Evolutionary conservation across 176 grass and related monocot genomes (phyloP).

Genomic region (Oryza punctata): DNA sequence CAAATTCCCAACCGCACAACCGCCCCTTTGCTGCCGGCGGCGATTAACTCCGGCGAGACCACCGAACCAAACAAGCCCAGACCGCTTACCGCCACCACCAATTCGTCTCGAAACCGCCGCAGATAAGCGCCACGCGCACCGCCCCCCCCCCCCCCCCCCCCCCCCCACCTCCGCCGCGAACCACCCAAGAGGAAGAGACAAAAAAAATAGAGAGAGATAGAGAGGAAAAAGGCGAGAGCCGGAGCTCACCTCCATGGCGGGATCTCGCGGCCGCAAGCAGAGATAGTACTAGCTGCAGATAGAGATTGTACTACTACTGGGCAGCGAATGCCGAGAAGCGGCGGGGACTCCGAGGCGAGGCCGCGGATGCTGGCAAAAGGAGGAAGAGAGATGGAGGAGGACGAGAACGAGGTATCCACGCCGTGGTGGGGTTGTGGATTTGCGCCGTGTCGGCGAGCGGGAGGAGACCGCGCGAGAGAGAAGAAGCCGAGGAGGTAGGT

Average conservation of each 20-base stretch:
- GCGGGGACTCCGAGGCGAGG: constrained; percentile 10
- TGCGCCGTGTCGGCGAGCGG: constrained; percentile 38
- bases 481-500: background rate
- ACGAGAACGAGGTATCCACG: background rate
- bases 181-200: background rate
- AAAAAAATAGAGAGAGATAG: no score
- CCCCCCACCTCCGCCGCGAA: background rate
- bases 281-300: background rate
- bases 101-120: background rate
- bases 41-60: background rate
- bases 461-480: background rate
- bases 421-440: background rate
- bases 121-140: background rate
- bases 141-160: no score
- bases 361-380: background rate
- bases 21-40: background rate
- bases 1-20: no score
- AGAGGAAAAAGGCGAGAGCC: background rate
- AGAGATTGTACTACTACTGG: no score
- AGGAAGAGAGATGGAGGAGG: background rate
- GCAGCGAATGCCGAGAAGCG: background rate
- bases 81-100: background rate
- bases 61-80: background rate
- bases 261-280: constrained; percentile 25
- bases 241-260: constrained; percentile 52